Base-by-base conservation (phyloP, 2,329 filamentous ascomycete species). In the Ascocoryne sarcoides region DNA sequence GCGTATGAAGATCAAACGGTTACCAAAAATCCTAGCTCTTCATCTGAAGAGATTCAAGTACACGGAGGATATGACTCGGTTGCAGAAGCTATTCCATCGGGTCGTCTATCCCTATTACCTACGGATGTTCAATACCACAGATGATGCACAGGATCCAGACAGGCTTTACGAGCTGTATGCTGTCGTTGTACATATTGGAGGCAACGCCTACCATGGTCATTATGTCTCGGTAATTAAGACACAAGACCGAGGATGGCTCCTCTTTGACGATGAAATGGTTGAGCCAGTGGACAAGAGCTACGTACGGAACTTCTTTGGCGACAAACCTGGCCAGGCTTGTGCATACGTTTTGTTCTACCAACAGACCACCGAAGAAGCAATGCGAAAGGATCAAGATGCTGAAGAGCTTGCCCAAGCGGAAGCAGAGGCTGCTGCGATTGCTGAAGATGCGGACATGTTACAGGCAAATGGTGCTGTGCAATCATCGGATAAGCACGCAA, bases 151-250 rank as follows among this genome's bases (percentile, higher is more conserved):
- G 53, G 89, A 96, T 53, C 87, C 87, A 0, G 92, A 98, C 62
- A 78, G 89, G 28, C 65, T 98, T 28, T 98, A 98, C 62, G 92
- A 98, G 67, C 69, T 98, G 1, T 98, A 98, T 57, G 92, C 90
- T 0, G 89, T 98, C 3, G 88, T 98, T 8, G 87, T 98, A 16
- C 92, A 98, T 57, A 96, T 98, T 48, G 92, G 92, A 39, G 88
- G 88, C 36, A 93, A 94, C 16, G 90, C 92, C 4, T 95, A 95
- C 57, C 92, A 98, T 58, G 92, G 92, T 3, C 92, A 98, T 61
- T 98, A 98, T 54, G 88, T 98, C 21, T 88, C 89, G 4, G 92
- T 98, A 40, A 89, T 98, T 68, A 98, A 98, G 65, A 96, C 92
- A 0, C 82, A 93, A 57, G 92, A 96, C 58, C 79, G 86, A 39